A percentile compares a stretch with the other conserved stretches of the same genome.
Evolutionary conservation across 2,329 filamentous ascomycete genomes (phyloP).

Genomic region (Alternaria arbusti): DNA sequence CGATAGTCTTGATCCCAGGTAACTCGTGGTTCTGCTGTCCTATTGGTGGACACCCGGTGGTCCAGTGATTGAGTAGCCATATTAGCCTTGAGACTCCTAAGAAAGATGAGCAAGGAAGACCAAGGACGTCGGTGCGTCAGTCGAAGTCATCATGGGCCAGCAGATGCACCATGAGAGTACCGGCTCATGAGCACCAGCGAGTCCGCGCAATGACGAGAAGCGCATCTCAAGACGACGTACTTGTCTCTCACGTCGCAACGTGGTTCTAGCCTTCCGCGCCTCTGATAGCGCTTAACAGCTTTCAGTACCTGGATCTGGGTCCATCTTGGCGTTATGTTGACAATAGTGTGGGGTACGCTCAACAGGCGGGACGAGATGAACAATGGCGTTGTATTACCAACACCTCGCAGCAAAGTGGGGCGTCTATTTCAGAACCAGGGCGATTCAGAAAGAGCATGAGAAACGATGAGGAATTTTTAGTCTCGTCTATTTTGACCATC

Average conservation of each 20-base stretch:
- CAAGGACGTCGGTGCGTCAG: not conserved
- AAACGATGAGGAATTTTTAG: not conserved
- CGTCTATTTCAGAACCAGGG: not conserved
- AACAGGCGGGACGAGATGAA: not conserved
- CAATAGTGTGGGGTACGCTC: not conserved
- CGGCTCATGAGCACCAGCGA: not conserved
- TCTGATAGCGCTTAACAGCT: constrained; percentile 21
- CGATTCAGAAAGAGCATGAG: not conserved
- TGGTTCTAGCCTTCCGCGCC: constrained; percentile 14
- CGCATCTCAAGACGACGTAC: constrained; percentile 19
- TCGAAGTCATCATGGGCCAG: constrained; percentile 1
- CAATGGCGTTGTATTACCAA: not conserved
- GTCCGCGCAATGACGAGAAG: constrained; percentile 1
- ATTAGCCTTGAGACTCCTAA: not conserved
- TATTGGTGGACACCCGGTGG: not conserved
- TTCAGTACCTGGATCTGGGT: constrained; percentile 21
- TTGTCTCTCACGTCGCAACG: constrained; percentile 7
- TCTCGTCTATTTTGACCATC: constrained; percentile 1
- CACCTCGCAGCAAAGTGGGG: not conserved
- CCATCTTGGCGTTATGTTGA: constrained; percentile 18
- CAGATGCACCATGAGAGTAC: not conserved
- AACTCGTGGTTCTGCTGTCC: not conserved
- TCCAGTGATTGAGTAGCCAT: not conserved
- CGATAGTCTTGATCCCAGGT: not conserved
- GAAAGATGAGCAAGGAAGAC: constrained; percentile 11